Evolutionary conservation across 2,329 filamentous ascomycete genomes (phyloP).

Genomic region (Neofusicoccum cordaticola): DNA sequence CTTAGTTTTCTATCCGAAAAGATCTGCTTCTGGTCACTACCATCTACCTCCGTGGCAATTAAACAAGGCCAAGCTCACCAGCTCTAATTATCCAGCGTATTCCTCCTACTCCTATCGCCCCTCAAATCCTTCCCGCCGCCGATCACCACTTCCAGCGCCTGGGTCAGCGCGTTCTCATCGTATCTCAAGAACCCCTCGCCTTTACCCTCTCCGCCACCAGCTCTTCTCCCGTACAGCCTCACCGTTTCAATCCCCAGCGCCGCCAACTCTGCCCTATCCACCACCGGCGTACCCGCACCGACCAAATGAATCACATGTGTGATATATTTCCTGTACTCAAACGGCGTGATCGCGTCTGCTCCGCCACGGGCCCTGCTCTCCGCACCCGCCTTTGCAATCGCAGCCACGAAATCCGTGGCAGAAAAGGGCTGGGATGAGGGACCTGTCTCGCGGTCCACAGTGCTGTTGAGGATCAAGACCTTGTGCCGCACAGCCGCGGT

Average conservation of each 20-base stretch:
- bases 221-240: slow-evolving; percentile 69
- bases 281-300: slow-evolving; percentile 64
- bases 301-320: slow-evolving; percentile 83
- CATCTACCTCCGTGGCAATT: too few relatives aligned
- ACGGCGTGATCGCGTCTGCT: background rate
- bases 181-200: slow-evolving; percentile 60
- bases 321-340: slow-evolving; percentile 66
- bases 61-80: background rate
- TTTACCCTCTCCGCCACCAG: slow-evolving; percentile 38
- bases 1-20: background rate
- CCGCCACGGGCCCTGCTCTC: slow-evolving; percentile 31
- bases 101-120: slow-evolving; percentile 53
- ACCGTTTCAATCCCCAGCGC: slow-evolving; percentile 73
- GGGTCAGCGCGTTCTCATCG: slow-evolving; percentile 69
- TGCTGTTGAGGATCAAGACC: slow-evolving; percentile 81
- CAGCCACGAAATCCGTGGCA: slow-evolving; percentile 76
- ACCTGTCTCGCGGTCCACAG: slow-evolving; percentile 81
- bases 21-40: too few relatives aligned
- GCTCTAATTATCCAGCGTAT: slow-evolving; percentile 46
- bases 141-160: slow-evolving; percentile 74
- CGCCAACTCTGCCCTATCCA: slow-evolving; percentile 63
- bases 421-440: slow-evolving; percentile 63
- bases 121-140: slow-evolving; percentile 59
- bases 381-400: slow-evolving; percentile 64
- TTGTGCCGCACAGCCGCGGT: slow-evolving; percentile 60